Evolutionary conservation across 768 basidiomycete species (phyloP).

Genomic region (Russula vinacea): DNA sequence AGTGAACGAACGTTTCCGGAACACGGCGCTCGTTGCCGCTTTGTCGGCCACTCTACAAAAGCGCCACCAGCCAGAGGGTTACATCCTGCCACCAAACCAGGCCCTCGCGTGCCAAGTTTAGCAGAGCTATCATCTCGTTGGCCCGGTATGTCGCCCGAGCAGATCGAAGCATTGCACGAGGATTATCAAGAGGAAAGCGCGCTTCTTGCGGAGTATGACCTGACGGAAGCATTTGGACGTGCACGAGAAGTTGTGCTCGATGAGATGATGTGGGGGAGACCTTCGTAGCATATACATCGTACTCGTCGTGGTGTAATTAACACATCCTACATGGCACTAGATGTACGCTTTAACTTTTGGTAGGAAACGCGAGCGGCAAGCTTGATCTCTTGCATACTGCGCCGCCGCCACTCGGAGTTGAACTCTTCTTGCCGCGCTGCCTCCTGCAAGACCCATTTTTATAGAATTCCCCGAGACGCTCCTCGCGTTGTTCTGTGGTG

Average conservation of each 20-base stretch:
- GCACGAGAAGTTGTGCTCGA: slow-evolving; percentile 60
- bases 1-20: slow-evolving; percentile 67
- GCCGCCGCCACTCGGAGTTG: slow-evolving; percentile 61
- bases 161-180: slow-evolving; percentile 52
- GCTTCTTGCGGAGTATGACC: slow-evolving; percentile 49
- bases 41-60: slow-evolving; percentile 49
- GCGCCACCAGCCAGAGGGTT: slow-evolving; percentile 44
- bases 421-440: slow-evolving; percentile 54
- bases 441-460: slow-evolving; percentile 72
- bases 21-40: slow-evolving; percentile 72
- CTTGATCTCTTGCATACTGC: slow-evolving; percentile 54
- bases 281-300: slow-evolving; percentile 11
- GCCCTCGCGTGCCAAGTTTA: slow-evolving; percentile 57
- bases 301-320: background rate
- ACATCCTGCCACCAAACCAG: slow-evolving; percentile 54
- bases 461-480: slow-evolving; percentile 72
- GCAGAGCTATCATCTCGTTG: slow-evolving; percentile 67
- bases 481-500: slow-evolving; percentile 55
- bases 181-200: slow-evolving; percentile 66
- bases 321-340: slow-evolving; percentile 1
- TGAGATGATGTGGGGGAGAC: slow-evolving; percentile 42
- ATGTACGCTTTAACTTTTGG: slow-evolving; percentile 32
- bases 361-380: slow-evolving; percentile 58
- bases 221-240: slow-evolving; percentile 61
- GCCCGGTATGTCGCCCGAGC: slow-evolving; percentile 67